A percentile compares a stretch with the other conserved stretches of the same genome.
Evolutionary conservation across 129 eudicot genomes (phyloP).

Genomic region (Flaveria brownii): DNA sequence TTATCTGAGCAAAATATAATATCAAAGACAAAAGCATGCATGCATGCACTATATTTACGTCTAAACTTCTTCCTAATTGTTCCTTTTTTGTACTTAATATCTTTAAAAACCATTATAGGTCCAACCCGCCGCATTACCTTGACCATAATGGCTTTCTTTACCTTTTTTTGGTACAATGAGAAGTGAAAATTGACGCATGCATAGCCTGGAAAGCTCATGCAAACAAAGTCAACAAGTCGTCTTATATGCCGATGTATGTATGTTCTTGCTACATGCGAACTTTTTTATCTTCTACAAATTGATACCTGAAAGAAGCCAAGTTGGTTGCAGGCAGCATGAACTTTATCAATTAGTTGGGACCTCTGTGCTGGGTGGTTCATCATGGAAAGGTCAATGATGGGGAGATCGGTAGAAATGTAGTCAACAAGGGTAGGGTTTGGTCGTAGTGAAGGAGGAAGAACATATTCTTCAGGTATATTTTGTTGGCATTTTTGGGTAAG

Average conservation of each 20-base stretch:
- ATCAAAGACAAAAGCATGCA: slow-evolving; percentile 31
- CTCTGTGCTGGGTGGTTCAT: slow-evolving; percentile 41
- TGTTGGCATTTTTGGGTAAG: slow-evolving; percentile 38
- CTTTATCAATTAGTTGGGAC: slow-evolving; percentile 36
- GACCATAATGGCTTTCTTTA: slow-evolving; percentile 24
- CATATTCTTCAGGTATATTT: slow-evolving; percentile 42
- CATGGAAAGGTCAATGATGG: slow-evolving; percentile 54
- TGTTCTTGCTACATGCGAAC: not conserved
- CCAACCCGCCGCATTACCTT: slow-evolving; percentile 9
- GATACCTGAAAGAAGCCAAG: slow-evolving; percentile 74
- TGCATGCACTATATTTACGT: slow-evolving; percentile 38
- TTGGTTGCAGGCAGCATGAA: slow-evolving; percentile 53
- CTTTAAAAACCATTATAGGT: not conserved
- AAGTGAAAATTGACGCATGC: slow-evolving; percentile 21
- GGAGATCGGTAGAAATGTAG: slow-evolving; percentile 33
- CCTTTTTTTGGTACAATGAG: slow-evolving; percentile 1
- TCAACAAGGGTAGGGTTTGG: slow-evolving; percentile 31
- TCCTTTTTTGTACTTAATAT: not conserved
- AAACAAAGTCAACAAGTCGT: slow-evolving; percentile 13
- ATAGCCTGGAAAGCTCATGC: slow-evolving; percentile 27
- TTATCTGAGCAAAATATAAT: slow-evolving; percentile 19
- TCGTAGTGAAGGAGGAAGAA: slow-evolving; percentile 56
- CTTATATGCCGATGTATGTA: slow-evolving; percentile 3
- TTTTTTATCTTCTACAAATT: not conserved
- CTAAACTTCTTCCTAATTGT: not conserved